Base-by-base conservation (phyloP, 148 eudicot genomes). In the Dysphania ambrosioides region DNA sequence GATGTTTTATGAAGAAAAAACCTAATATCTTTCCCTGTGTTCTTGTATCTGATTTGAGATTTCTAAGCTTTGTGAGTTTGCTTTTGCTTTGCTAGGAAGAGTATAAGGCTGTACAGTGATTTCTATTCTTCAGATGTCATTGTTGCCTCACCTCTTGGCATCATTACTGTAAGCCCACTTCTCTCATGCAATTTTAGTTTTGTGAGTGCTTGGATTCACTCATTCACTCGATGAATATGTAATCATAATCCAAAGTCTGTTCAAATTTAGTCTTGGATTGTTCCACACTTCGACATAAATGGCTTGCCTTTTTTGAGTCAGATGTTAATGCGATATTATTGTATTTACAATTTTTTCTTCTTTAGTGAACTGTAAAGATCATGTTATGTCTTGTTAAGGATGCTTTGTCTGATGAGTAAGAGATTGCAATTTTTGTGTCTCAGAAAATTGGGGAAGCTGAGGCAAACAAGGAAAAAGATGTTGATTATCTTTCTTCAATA, bases 401-500 rank as follows among this genome's bases (percentile, higher is more conserved):
- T n/a, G n/a, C n/a, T n/a, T n/a, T 18, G 18, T 12, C n/a, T n/a
- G n/a, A 34, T 36, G 71, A 71, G 3, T 68, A n/a, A 68, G 27
- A 34, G 29, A 5, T 57, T 63, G 24, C 58, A 62, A 35, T 77
- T 68, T 40, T 32, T 57, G 77, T 85, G 47, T 34, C 44, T 70
- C 83, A 95, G 99, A 92, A 95, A 95, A 89, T 95, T 78, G 94
- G 88, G 65, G 90, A 86, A 67, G 89, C 91, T 53, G 91, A 79
- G 78, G 79, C 31, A 34, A 85, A 84, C 11, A 92, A 87, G 81
- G 94, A 86, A 73, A 95, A 92, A 77, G 92, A 95, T 65, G 78
- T 90, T 71, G 99, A 95, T 83, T 95, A 89, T 84, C 88, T 92
- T 68, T 90, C 99, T 82, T 95, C 99, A 26, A 89, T 95, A 74